Conservation (phyloP, 768 basidiomycete species). For the Boletus rubroflammeus region DNA sequence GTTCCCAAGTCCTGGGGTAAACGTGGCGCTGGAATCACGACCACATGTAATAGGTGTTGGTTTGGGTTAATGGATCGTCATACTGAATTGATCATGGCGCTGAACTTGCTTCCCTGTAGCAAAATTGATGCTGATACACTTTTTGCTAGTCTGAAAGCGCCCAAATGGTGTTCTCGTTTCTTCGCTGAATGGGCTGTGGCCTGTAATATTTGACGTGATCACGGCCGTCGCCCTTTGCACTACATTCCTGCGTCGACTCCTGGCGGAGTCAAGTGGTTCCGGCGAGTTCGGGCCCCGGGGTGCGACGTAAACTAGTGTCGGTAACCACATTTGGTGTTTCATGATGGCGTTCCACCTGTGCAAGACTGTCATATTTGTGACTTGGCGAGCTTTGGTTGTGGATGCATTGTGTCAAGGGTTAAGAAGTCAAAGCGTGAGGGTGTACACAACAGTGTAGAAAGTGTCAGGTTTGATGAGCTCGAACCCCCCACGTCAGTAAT, state of each 20-base stretch:
- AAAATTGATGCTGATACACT: neutral
- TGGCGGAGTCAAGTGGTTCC: slow-evolving; percentile 1
- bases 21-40: no score
- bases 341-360: slow-evolving; percentile 9
- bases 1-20: neutral
- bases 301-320: neutral
- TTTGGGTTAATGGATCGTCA: neutral
- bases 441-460: neutral
- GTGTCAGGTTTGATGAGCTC: neutral
- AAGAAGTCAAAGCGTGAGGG: neutral
- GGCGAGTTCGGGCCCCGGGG: neutral
- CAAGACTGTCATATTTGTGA: neutral
- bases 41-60: neutral
- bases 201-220: slow-evolving; percentile 6
- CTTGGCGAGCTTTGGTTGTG: neutral
- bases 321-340: neutral
- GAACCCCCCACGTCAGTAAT: neutral
- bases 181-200: neutral
- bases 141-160: neutral
- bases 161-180: neutral
- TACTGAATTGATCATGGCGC: neutral
- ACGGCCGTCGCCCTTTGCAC: slow-evolving; percentile 4
- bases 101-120: neutral
- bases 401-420: neutral
- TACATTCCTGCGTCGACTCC: slow-evolving; percentile 12